Evolutionary conservation across 2,329 filamentous ascomycete genomes (phyloP).

Genomic region (Colletotrichum australisinense): DNA sequence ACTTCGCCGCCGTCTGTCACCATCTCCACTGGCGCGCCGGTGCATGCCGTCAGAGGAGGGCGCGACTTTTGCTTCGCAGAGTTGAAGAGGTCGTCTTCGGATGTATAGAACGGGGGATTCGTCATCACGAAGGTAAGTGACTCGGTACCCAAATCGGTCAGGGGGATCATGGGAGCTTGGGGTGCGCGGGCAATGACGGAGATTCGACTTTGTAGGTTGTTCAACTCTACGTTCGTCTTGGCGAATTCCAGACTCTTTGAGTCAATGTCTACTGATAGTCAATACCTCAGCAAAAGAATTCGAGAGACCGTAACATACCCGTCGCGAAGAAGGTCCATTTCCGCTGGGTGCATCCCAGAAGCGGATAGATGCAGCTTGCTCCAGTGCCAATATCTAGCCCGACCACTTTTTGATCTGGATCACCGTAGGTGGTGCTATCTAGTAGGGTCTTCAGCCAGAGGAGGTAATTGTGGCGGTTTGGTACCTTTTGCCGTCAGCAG

Average conservation of each 20-base stretch:
- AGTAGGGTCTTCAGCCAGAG: conserved; percentile 87
- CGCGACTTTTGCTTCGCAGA: conserved; percentile 75
- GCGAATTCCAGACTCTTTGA: conserved; percentile 75
- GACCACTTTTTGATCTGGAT: conserved; percentile 60
- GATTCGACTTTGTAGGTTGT: conserved; percentile 74
- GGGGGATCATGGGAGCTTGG: conserved; percentile 70
- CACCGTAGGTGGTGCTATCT: conserved; percentile 73
- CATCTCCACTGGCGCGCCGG: conserved; percentile 87
- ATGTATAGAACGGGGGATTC: conserved; percentile 95
- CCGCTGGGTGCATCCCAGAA: conserved; percentile 79
- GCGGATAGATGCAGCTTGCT: conserved; percentile 89
- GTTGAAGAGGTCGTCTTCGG: conserved; percentile 72
- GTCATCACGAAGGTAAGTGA: conserved; percentile 87
- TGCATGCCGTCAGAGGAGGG: conserved; percentile 78
- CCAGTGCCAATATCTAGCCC: conserved; percentile 93
- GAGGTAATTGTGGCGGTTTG: conserved; percentile 86
- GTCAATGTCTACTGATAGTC: conserved; percentile 74
- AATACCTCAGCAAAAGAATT: not conserved
- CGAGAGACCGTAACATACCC: conserved; percentile 41
- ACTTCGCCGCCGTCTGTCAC: conserved; percentile 83
- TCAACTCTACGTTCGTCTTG: conserved; percentile 72
- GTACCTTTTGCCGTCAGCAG: conserved; percentile 53
- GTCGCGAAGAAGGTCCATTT: conserved; percentile 82
- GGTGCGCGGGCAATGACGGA: conserved; percentile 67
- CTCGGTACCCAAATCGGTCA: conserved; percentile 62